A percentile compares a stretch with the other conserved stretches of the same genome.
phyloP scores from a whole-genome alignment of 2,329 filamentous ascomycete species.

The Colletotrichum scovillei region DNA sequence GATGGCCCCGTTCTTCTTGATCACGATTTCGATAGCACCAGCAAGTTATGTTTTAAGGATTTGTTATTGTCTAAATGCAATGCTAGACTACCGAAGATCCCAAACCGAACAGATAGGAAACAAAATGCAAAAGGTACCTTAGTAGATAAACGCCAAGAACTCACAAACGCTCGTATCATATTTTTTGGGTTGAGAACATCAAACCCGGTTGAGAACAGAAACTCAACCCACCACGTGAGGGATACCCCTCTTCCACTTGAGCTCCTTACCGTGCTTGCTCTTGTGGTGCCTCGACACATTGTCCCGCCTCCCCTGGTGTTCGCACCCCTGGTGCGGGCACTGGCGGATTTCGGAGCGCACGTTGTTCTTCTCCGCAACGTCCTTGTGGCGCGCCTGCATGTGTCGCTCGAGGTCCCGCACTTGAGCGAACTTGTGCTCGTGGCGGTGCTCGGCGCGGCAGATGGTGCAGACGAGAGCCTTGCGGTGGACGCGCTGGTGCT shows the following conservation, averaged over 20 bases:
- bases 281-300: conserved; percentile 38
- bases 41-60: conserved; percentile 8
- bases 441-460: conserved; percentile 32
- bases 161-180: conserved; percentile 21
- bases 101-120: conserved; percentile 20
- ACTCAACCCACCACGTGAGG: conserved; percentile 32
- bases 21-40: background rate
- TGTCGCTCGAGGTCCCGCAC: conserved; percentile 38
- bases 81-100: conserved; percentile 20
- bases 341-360: conserved; percentile 36
- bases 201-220: background rate
- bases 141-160: conserved; percentile 23
- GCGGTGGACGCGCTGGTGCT: conserved; percentile 38
- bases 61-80: conserved; percentile 24
- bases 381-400: conserved; percentile 36
- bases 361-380: conserved; percentile 30
- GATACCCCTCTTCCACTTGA: conserved; percentile 36
- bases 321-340: conserved; percentile 36
- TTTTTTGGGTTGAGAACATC: background rate
- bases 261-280: conserved; percentile 36
- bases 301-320: conserved; percentile 34
- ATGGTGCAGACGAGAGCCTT: conserved; percentile 36
- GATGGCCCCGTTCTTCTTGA: too few relatives aligned
- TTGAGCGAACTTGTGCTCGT: conserved; percentile 38
- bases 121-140: conserved; percentile 3